A percentile compares a stretch with the other conserved stretches of the same genome.
Conservation (phyloP, 306 rosid species). For the Prinsepia uniflora region DNA sequence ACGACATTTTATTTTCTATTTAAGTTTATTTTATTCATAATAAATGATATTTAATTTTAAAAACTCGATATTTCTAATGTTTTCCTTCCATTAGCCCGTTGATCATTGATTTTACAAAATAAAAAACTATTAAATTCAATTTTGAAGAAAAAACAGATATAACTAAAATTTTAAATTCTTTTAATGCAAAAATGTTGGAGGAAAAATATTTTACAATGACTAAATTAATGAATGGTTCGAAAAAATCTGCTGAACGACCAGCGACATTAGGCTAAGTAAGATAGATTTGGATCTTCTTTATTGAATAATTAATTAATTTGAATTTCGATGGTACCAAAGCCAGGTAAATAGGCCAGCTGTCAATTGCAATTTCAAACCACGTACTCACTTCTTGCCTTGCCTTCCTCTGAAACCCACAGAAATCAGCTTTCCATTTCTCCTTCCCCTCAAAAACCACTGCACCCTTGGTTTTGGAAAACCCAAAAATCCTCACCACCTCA, state of each 20-base stretch:
- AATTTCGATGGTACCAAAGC: slow-evolving; percentile 1
- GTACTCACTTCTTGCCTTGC: background rate
- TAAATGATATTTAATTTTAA: too few species aligned
- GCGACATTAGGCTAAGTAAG: background rate
- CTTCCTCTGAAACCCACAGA: slow-evolving; percentile 29
- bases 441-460: slow-evolving; percentile 44
- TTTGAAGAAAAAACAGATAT: too few species aligned
- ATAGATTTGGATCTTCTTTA: background rate
- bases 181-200: too few species aligned
- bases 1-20: too few species aligned
- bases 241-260: background rate
- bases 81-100: too few species aligned
- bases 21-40: too few species aligned
- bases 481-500: background rate
- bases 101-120: too few species aligned
- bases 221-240: too few species aligned
- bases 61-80: too few species aligned
- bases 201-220: too few species aligned
- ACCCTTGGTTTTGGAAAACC: slow-evolving; percentile 27
- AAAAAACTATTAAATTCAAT: too few species aligned
- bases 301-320: background rate
- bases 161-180: too few species aligned
- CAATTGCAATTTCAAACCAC: background rate
- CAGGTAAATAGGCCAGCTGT: slow-evolving; percentile 1
- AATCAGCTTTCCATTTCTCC: background rate